A percentile compares a stretch with the other conserved stretches of the same genome.
Conservation (phyloP, 371 early-diverging fungal species). For the Sporodiniella umbellata region DNA sequence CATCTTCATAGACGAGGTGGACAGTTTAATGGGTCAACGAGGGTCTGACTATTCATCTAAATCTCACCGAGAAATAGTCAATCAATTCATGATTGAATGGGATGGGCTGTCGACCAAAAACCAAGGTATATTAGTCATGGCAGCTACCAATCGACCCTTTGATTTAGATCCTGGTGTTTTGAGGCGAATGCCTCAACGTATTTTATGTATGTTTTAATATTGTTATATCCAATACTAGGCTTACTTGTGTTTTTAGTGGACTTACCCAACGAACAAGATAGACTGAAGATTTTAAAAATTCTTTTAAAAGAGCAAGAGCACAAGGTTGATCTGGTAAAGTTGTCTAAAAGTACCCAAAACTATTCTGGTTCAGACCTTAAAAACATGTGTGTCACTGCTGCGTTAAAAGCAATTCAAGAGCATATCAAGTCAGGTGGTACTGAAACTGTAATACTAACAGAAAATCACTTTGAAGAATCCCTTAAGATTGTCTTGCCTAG, state of each 20-base stretch:
- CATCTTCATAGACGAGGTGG: conserved; percentile 98
- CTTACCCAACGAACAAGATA: conserved; percentile 82
- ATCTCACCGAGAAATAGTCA: conserved; percentile 85
- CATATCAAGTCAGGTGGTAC: conserved; percentile 9
- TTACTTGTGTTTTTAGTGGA: too few relatives aligned
- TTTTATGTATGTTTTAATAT: too few relatives aligned
- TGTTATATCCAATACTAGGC: too few relatives aligned
- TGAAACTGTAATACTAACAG: conserved; percentile 19
- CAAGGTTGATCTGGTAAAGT: conserved; percentile 48
- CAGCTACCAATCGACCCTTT: conserved; percentile 97
- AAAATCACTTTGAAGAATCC: conserved; percentile 77
- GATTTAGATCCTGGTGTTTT: conserved; percentile 98
- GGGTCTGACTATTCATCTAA: conserved; percentile 48
- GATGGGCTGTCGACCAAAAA: conserved; percentile 86
- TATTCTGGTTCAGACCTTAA: conserved; percentile 98
- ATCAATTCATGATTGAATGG: conserved; percentile 97
- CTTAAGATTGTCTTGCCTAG: conserved; percentile 81
- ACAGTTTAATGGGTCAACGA: conserved; percentile 90
- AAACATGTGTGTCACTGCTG: conserved; percentile 96
- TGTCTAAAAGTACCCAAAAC: conserved; percentile 70
- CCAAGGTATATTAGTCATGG: conserved; percentile 84
- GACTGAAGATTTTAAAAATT: conserved; percentile 77
- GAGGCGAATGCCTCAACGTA: conserved; percentile 93
- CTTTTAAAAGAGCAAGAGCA: conserved; percentile 77
- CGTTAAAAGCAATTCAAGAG: conserved; percentile 70